A percentile compares a stretch with the other conserved stretches of the same genome.
phyloP scores from a whole-genome alignment of 1,284 basidiomycete genomes.

The Farysia itapuensis region DNA sequence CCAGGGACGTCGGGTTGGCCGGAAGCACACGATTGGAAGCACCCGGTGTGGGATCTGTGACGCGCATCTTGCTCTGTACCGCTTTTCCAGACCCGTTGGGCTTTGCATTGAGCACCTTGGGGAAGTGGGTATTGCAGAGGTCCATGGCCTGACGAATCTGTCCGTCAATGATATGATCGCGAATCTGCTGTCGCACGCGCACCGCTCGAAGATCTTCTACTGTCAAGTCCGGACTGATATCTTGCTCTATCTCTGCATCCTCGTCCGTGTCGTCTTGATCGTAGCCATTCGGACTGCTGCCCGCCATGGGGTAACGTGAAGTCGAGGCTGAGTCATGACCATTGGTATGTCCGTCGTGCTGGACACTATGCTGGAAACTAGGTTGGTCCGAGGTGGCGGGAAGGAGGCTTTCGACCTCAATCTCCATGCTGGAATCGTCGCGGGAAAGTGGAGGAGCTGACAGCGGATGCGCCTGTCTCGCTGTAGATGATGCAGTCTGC shows the following conservation, averaged over 20 bases:
- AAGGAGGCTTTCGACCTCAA: constrained; percentile 45
- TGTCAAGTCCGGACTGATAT: constrained; percentile 30
- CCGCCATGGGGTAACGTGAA: too few species aligned
- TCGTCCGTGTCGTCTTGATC: constrained; percentile 3
- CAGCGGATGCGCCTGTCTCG: constrained; percentile 39
- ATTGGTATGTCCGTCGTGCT: constrained; percentile 2
- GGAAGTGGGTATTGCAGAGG: constrained; percentile 65
- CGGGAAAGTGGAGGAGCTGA: constrained; percentile 44
- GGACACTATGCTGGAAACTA: constrained; percentile 3
- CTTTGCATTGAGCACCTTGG: constrained; percentile 42
- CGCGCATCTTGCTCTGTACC: not conserved
- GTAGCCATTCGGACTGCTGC: constrained; percentile 10
- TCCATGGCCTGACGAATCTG: constrained; percentile 70
- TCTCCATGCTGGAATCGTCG: constrained; percentile 48
- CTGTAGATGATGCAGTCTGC: not conserved
- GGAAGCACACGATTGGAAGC: constrained; percentile 33
- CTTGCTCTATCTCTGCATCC: constrained; percentile 9
- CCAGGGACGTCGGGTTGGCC: constrained; percentile 60
- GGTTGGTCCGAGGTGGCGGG: constrained; percentile 26
- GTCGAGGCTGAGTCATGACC: too few species aligned
- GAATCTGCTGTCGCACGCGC: constrained; percentile 63
- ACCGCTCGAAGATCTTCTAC: constrained; percentile 21
- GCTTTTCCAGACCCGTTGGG: constrained; percentile 1
- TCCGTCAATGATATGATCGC: constrained; percentile 69
- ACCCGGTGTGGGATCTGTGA: constrained; percentile 2